Conservation (phyloP, 2,329 filamentous ascomycete species). For the Geosmithia morbida region DNA sequence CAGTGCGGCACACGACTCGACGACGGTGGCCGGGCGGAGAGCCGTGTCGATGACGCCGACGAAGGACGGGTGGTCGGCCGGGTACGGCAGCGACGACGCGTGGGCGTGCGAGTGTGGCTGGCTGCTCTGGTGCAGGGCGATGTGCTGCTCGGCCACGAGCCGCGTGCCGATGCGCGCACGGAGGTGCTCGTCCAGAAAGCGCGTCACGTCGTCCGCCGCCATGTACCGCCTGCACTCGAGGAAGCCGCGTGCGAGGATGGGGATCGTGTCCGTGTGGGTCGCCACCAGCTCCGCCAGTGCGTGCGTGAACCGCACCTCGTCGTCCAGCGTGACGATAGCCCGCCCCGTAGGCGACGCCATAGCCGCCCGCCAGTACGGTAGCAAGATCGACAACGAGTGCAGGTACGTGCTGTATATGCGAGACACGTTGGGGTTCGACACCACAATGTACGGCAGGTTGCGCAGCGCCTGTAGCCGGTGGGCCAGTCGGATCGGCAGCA, state of each 20-base stretch:
- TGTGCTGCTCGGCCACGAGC: constrained; percentile 90
- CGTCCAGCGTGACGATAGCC: constrained; percentile 49
- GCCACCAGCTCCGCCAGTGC: constrained; percentile 91
- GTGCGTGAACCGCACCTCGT: constrained; percentile 83
- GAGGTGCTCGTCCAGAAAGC: constrained; percentile 85
- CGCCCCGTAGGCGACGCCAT: constrained; percentile 9
- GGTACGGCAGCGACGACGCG: constrained; percentile 32
- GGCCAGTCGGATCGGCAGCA: constrained; percentile 82
- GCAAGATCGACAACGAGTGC: constrained; percentile 77
- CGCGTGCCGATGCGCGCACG: constrained; percentile 88
- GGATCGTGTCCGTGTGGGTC: constrained; percentile 90
- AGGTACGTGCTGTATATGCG: constrained; percentile 95
- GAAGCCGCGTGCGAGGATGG: constrained; percentile 81
- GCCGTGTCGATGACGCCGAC: constrained; percentile 94
- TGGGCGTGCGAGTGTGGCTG: constrained; percentile 54
- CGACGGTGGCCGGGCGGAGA: constrained; percentile 64
- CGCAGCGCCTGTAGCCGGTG: constrained; percentile 87
- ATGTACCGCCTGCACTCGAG: constrained; percentile 90
- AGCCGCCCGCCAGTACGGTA: constrained; percentile 57
- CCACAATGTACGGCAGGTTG: constrained; percentile 92
- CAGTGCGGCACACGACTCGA: constrained; percentile 75
- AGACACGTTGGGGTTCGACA: constrained; percentile 91
- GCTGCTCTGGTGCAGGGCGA: constrained; percentile 64
- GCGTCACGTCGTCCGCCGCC: constrained; percentile 65
- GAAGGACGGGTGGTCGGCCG: constrained; percentile 44